Conservation (phyloP, 345 rosid species). For the Viola odorata region DNA sequence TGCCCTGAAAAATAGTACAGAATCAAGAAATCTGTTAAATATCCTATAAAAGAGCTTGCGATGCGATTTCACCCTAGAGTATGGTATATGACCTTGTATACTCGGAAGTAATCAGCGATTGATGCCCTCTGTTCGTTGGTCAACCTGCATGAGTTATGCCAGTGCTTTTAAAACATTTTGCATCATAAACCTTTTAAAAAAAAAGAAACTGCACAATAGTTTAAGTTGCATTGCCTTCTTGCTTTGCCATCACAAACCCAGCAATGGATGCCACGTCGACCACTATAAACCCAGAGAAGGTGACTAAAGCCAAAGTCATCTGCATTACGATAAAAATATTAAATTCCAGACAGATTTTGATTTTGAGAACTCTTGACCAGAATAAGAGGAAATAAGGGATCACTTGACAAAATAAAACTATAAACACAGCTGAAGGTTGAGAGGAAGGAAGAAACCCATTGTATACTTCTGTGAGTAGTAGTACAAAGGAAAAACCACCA, state of each 20-base stretch:
- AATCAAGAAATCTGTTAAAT: conserved; percentile 6
- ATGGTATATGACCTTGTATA: conserved; percentile 54
- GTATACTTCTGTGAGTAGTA: too few relatives aligned
- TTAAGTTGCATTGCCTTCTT: conserved; percentile 49
- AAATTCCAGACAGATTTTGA: background rate
- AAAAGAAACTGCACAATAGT: background rate
- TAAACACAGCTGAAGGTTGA: background rate
- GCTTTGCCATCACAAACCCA: conserved; percentile 98
- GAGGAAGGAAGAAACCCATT: background rate
- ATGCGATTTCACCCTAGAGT: background rate
- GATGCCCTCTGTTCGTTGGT: conserved; percentile 89
- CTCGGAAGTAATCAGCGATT: conserved; percentile 82
- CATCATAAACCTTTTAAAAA: background rate
- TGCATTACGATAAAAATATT: conserved; percentile 25
- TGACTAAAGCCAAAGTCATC: conserved; percentile 92
- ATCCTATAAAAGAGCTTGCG: background rate
- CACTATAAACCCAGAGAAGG: conserved; percentile 91
- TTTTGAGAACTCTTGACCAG: background rate
- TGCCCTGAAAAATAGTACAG: conserved; percentile 46
- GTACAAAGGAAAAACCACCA: too few relatives aligned
- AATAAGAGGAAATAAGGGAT: background rate
- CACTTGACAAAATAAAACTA: background rate
- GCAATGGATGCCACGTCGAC: conserved; percentile 96
- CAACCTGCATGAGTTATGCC: conserved; percentile 40
- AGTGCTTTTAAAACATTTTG: conserved; percentile 5